Evolutionary conservation across 352 stramenopile species (phyloP).

Genomic region (Pythium dissimile): DNA sequence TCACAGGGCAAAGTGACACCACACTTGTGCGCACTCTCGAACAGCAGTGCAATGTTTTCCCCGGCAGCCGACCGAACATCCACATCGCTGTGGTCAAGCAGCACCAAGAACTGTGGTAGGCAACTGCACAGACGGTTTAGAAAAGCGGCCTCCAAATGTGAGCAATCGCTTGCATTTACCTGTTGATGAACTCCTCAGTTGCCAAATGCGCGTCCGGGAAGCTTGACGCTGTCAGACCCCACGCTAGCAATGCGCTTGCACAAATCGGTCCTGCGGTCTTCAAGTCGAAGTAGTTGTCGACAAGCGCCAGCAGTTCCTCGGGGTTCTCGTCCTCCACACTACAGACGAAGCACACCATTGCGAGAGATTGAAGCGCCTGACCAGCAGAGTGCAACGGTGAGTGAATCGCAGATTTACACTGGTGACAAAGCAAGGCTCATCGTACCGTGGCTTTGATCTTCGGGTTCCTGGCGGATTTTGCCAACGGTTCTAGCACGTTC

Average conservation of each 20-base stretch:
- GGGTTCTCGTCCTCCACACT: conserved; percentile 77
- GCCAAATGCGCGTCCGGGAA: conserved; percentile 51
- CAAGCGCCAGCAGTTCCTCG: conserved; percentile 52
- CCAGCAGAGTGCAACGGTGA: neutral
- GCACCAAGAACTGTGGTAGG: conserved; percentile 60
- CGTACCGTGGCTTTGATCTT: conserved; percentile 65
- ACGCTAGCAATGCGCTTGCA: conserved; percentile 60
- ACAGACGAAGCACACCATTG: conserved; percentile 72
- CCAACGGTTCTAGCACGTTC: conserved; percentile 63
- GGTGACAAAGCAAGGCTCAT: too few species aligned
- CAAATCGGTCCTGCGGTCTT: conserved; percentile 67
- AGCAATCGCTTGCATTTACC: conserved; percentile 25
- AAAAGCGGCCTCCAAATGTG: neutral
- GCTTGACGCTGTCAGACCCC: conserved; percentile 66
- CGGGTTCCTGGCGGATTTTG: conserved; percentile 55
- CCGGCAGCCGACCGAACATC: conserved; percentile 75
- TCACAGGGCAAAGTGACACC: conserved; percentile 48
- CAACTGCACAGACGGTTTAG: conserved; percentile 29
- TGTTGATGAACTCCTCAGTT: conserved; percentile 52
- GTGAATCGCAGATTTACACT: too few species aligned
- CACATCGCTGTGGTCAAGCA: conserved; percentile 78
- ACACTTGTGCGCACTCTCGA: conserved; percentile 57
- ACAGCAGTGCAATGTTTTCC: conserved; percentile 85
- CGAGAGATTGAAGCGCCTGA: conserved; percentile 67
- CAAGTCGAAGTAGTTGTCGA: conserved; percentile 67